Percentiles rank a stretch among this genome's conserved stretches.
Conservation (phyloP, 148 eudicot genomes). For the Tetragonia tetragonoides region DNA sequence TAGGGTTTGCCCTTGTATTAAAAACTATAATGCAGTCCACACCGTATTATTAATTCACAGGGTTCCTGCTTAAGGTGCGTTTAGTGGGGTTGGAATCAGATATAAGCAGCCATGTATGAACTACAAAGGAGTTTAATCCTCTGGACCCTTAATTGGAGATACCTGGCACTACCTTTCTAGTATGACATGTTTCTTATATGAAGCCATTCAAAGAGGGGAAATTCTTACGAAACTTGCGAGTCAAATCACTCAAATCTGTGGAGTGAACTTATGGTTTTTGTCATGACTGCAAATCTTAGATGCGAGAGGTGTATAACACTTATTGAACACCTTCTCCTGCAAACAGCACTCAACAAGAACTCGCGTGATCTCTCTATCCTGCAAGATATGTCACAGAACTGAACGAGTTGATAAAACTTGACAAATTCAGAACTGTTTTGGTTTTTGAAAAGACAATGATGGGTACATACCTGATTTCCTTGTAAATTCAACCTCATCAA, state of each 20-base stretch:
- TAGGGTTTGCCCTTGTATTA: no score
- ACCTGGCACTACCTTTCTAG: no score
- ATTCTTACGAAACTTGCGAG: neutral
- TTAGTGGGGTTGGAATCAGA: no score
- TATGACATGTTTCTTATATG: no score
- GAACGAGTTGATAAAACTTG: neutral
- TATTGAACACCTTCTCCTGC: conserved; percentile 87
- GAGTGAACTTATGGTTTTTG: conserved; percentile 83
- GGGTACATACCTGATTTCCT: conserved; percentile 69
- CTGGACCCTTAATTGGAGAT: no score
- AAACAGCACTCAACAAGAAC: conserved; percentile 87
- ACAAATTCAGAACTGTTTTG: neutral
- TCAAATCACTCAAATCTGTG: conserved; percentile 76
- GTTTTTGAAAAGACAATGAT: conserved; percentile 1
- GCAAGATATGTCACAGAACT: conserved; percentile 16
- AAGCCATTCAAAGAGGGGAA: neutral
- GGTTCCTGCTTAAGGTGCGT: no score
- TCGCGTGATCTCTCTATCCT: conserved; percentile 96
- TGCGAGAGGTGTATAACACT: conserved; percentile 81
- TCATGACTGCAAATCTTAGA: conserved; percentile 79
- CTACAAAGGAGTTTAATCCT: no score
- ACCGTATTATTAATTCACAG: no score
- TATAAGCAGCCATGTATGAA: no score
- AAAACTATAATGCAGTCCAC: no score
- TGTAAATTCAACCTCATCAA: conserved; percentile 77